A percentile compares a stretch with the other conserved stretches of the same genome.
Evolutionary conservation across 345 rosid genomes (phyloP).

Genomic region (Ceriops decandra): DNA sequence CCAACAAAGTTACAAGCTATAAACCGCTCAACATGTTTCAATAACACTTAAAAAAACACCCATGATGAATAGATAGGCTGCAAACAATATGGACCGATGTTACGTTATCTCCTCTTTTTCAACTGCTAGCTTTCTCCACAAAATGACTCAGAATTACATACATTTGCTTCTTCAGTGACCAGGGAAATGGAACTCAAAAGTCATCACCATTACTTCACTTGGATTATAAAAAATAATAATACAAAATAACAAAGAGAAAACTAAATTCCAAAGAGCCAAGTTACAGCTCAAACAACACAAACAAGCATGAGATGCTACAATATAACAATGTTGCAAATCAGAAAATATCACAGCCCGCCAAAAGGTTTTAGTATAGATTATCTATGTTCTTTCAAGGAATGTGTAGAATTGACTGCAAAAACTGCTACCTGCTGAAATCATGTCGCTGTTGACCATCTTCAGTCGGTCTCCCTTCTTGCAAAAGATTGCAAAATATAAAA

Average conservation of each 20-base stretch:
- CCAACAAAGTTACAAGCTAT: neutral
- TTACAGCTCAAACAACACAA: too few species aligned
- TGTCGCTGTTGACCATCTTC: conserved; percentile 10
- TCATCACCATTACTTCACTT: too few species aligned
- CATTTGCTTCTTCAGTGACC: too few species aligned
- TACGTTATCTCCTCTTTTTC: too few species aligned
- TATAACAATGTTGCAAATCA: neutral
- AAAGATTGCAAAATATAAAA: conserved; percentile 6
- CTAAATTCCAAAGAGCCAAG: too few species aligned
- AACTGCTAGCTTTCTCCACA: too few species aligned
- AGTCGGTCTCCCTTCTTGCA: neutral
- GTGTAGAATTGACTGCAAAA: conserved; percentile 16
- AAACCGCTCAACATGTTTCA: neutral
- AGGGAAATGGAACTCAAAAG: too few species aligned
- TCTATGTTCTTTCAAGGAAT: conserved; percentile 7
- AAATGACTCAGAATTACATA: too few species aligned
- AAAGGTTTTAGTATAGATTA: neutral
- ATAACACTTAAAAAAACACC: neutral
- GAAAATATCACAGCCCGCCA: neutral
- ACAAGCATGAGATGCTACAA: too few species aligned
- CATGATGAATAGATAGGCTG: neutral
- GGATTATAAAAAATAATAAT: too few species aligned
- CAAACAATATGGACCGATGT: neutral
- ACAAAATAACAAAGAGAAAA: too few species aligned
- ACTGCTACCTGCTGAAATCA: conserved; percentile 13